Percentiles rank a stretch among this genome's conserved stretches.
These are phyloP conservation scores for Cronartium ribicola DNA, from an alignment of 1,284 basidiomycete species.

Conservation along the genomic window DNA sequence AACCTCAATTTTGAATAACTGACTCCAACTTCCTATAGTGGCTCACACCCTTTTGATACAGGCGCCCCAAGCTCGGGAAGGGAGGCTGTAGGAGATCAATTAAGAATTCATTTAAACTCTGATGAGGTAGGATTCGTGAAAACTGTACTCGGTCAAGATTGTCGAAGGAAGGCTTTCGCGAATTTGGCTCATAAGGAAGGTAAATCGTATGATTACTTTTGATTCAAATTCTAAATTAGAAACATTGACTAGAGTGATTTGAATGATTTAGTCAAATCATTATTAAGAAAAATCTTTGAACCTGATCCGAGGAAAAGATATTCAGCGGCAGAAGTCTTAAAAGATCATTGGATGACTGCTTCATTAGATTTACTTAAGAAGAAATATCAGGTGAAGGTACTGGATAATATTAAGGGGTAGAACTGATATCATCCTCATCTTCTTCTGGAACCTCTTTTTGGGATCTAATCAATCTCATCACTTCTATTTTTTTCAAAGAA, in stretches of 20 bases:
- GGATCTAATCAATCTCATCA: too few relatives aligned
- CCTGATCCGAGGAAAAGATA: conserved; percentile 19
- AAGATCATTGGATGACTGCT: conserved; percentile 17
- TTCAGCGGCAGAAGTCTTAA: conserved; percentile 15
- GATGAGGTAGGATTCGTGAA: conserved; percentile 36
- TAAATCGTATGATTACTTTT: not conserved
- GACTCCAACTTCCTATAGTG: conserved; percentile 10
- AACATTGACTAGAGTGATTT: not conserved
- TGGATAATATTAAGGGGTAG: too few relatives aligned
- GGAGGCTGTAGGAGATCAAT: conserved; percentile 14
- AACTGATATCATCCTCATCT: too few relatives aligned
- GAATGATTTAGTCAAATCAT: conserved; percentile 1
- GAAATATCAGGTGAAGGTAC: conserved; percentile 17
- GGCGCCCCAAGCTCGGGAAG: conserved; percentile 6
- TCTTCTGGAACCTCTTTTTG: too few relatives aligned
- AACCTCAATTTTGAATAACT: not conserved
- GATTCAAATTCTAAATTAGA: not conserved
- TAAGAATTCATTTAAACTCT: conserved; percentile 7
- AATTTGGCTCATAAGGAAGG: conserved; percentile 28
- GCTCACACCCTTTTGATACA: conserved; percentile 38
- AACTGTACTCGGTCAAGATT: conserved; percentile 14
- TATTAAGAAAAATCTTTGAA: conserved; percentile 31
- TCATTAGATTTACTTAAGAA: not conserved
- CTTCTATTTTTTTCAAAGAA: too few relatives aligned
- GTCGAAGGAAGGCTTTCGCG: conserved; percentile 17